Evolutionary conservation across 148 eudicot genomes (phyloP).

Genomic region (Rhododendron ovatum): DNA sequence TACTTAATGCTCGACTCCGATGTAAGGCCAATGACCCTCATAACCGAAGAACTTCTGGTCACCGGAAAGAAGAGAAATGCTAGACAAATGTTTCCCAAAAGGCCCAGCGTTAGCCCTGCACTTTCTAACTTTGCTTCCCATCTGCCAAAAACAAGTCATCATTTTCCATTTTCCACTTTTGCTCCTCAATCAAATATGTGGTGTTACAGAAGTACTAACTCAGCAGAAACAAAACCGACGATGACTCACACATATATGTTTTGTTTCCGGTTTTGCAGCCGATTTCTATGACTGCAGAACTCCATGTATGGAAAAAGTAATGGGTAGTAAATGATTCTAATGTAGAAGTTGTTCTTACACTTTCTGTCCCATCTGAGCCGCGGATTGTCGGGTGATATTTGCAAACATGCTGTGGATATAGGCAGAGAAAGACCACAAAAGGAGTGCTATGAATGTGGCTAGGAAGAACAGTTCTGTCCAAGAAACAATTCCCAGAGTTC

Average conservation of each 20-base stretch:
- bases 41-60: conserved; percentile 31
- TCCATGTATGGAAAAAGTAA: background rate
- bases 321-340: background rate
- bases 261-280: background rate
- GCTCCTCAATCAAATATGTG: too few species aligned
- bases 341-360: conserved; percentile 26
- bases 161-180: background rate
- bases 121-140: conserved; percentile 36
- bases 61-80: conserved; percentile 44
- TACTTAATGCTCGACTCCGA: conserved; percentile 39
- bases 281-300: background rate
- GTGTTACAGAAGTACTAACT: background rate
- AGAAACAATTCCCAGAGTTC: conserved; percentile 67
- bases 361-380: conserved; percentile 23
- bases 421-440: conserved; percentile 48
- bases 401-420: conserved; percentile 44
- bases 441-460: conserved; percentile 53
- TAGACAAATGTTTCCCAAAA: conserved; percentile 36
- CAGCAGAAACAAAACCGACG: background rate
- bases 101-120: conserved; percentile 23
- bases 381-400: conserved; percentile 30
- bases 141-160: conserved; percentile 20
- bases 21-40: conserved; percentile 31
- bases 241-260: background rate
- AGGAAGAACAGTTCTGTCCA: conserved; percentile 56